phyloP scores from a whole-genome alignment of 768 basidiomycete genomes.

The Dioszegia crocea region DNA sequence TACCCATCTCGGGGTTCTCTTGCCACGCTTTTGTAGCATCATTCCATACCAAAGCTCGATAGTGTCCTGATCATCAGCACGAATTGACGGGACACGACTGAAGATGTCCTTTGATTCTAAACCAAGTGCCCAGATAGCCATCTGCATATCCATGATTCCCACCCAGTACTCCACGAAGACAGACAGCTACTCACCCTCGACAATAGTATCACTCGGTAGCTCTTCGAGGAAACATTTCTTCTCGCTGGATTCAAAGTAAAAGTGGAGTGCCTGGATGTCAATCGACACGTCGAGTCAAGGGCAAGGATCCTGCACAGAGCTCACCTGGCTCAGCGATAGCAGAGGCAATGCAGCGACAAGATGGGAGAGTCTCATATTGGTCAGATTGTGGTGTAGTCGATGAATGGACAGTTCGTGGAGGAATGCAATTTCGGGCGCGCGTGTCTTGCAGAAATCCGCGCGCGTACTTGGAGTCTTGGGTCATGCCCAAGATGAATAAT shows the following conservation, averaged over 20 bases:
- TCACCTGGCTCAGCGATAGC: neutral
- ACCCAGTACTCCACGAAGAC: no score
- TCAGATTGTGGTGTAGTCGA: neutral
- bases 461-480: neutral
- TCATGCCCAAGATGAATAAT: no score
- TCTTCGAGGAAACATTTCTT: slow-evolving; percentile 95
- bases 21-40: slow-evolving; percentile 66
- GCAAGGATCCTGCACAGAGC: neutral
- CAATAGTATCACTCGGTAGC: slow-evolving; percentile 87
- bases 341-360: neutral
- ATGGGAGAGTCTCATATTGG: neutral
- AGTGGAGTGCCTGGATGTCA: slow-evolving; percentile 66
- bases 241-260: slow-evolving; percentile 92
- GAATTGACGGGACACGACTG: no score
- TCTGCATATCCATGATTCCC: no score
- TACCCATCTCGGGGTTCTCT: slow-evolving; percentile 72
- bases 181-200: slow-evolving; percentile 55
- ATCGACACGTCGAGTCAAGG: no score
- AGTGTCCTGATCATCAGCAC: slow-evolving; percentile 65
- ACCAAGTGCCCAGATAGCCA: no score
- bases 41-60: slow-evolving; percentile 86
- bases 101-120: no score
- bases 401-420: neutral
- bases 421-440: neutral
- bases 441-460: neutral